Evolutionary conservation across 306 rosid genomes (phyloP).

Genomic region (Inga oerstediana): DNA sequence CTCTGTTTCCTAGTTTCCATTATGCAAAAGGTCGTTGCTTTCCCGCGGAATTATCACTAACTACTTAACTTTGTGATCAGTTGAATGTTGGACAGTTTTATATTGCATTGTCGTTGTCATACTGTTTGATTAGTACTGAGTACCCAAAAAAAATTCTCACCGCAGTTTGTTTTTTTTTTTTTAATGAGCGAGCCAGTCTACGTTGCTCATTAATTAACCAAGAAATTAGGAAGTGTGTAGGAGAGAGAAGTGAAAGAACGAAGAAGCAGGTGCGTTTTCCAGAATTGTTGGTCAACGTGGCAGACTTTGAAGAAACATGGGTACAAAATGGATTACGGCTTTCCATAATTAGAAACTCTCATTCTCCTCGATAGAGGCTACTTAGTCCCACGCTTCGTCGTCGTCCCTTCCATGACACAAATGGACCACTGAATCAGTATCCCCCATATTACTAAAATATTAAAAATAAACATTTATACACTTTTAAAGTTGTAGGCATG

Average conservation of each 20-base stretch:
- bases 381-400: background rate
- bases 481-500: background rate
- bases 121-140: background rate
- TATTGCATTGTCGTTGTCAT: background rate
- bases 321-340: constrained; percentile 24
- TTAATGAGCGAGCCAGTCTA: background rate
- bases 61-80: background rate
- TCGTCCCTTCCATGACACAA: constrained; percentile 1
- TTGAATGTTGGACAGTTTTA: background rate
- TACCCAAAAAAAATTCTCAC: background rate
- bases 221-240: constrained; percentile 13
- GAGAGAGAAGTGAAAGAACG: constrained; percentile 9
- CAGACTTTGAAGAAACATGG: constrained; percentile 32
- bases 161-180: background rate
- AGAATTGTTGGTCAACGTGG: constrained; percentile 23
- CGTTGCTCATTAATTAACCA: background rate
- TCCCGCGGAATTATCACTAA: background rate
- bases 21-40: constrained; percentile 1
- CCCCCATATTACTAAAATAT: background rate
- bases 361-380: background rate
- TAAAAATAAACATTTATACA: background rate
- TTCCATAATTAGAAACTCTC: constrained; percentile 38
- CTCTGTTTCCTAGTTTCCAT: background rate
- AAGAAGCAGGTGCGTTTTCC: constrained; percentile 32
- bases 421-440: background rate